These are phyloP conservation scores for Zizania palustris DNA, from an alignment of 202 grass and related monocot species.

Conservation along the genomic window DNA sequence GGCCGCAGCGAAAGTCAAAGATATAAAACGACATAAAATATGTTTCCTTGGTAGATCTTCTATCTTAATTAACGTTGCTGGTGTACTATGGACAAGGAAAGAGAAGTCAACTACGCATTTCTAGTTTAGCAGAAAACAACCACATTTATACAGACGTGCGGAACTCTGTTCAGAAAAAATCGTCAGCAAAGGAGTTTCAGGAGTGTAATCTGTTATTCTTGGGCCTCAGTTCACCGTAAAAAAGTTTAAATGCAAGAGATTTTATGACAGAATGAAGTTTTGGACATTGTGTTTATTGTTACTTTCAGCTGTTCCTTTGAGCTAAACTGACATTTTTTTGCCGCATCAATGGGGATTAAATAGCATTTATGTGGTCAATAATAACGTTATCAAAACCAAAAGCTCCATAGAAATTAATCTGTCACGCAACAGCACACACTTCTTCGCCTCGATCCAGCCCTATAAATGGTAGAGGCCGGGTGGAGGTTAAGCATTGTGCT, in stretches of 20 bases:
- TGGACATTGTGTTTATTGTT: background rate
- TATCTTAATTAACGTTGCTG: background rate
- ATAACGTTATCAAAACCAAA: background rate
- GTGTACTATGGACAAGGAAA: background rate
- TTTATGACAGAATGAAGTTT: background rate
- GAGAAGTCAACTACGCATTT: slow-evolving; percentile 30
- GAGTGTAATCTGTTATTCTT: background rate
- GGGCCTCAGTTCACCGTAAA: background rate
- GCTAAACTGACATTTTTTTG: background rate
- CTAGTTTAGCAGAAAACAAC: slow-evolving; percentile 18
- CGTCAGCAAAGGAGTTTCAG: slow-evolving; percentile 8
- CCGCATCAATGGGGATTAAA: background rate
- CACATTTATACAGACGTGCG: background rate
- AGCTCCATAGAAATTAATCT: background rate
- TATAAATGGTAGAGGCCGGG: slow-evolving; percentile 36
- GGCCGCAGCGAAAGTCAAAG: background rate
- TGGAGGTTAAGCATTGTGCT: background rate
- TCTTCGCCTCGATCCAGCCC: background rate
- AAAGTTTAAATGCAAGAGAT: background rate
- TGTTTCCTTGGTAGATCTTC: background rate
- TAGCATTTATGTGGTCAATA: background rate
- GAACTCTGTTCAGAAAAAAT: background rate
- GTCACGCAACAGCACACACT: slow-evolving; percentile 6
- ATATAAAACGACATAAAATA: background rate
- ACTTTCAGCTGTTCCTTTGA: background rate